phyloP scores from a whole-genome alignment of 2,329 filamentous ascomycete genomes.

The Botrytis galanthina region DNA sequence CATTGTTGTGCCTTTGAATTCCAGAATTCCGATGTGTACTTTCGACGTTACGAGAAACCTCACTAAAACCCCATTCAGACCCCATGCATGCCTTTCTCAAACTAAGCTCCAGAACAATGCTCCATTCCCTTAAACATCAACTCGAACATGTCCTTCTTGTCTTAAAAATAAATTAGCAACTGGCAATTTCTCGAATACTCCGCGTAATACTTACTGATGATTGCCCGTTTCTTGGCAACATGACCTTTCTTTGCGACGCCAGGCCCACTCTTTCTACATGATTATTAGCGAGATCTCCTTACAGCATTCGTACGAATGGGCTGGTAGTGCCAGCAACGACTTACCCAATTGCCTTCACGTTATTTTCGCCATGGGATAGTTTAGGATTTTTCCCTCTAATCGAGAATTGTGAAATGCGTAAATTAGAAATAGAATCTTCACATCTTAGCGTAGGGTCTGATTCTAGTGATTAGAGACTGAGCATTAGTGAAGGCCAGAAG shows the following conservation, averaged over 20 bases:
- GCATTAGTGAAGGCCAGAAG: not conserved
- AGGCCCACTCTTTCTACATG: not conserved
- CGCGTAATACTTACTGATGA: not conserved
- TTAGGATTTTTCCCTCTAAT: not conserved
- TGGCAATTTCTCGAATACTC: not conserved
- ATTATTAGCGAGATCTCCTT: constrained; percentile 8
- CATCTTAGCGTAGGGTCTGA: not conserved
- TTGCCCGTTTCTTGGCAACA: not conserved
- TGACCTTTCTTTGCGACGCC: not conserved
- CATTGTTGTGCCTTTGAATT: not conserved
- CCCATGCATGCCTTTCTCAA: not conserved
- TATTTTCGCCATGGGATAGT: not conserved
- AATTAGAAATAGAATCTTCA: not conserved
- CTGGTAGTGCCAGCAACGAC: not conserved
- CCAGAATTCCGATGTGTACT: not conserved
- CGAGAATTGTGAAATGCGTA: too few relatives aligned
- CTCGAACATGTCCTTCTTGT: not conserved
- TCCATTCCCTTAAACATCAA: not conserved
- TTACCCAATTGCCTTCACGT: not conserved
- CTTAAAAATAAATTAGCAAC: not conserved
- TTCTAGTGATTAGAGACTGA: not conserved
- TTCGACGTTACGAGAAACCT: not conserved
- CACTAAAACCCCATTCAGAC: not conserved
- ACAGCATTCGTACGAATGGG: too few relatives aligned
- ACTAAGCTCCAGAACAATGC: not conserved